A percentile compares a stretch with the other conserved stretches of the same genome.
phyloP scores from a whole-genome alignment of 2,329 filamentous ascomycete species.

The Monosporascus sp. region DNA sequence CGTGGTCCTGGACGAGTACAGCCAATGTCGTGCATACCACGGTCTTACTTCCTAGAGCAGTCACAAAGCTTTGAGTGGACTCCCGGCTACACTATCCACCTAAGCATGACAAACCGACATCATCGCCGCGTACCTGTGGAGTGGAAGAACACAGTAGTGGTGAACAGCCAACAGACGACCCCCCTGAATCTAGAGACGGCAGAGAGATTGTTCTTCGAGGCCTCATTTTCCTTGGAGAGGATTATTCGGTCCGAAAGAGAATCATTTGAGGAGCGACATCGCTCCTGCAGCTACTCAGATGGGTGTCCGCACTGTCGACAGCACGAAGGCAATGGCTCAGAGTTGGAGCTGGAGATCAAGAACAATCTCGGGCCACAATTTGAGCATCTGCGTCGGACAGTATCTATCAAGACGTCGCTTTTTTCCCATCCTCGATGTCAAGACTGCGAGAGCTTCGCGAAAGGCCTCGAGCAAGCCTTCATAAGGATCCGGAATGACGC shows the following conservation, averaged over 20 bases:
- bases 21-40: slow-evolving; percentile 42
- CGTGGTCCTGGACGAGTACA: slow-evolving; percentile 35
- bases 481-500: slow-evolving; percentile 32
- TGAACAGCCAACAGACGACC: slow-evolving; percentile 43
- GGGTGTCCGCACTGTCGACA: slow-evolving; percentile 34
- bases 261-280: slow-evolving; percentile 35
- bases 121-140: slow-evolving; percentile 27
- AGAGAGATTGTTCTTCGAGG: slow-evolving; percentile 43
- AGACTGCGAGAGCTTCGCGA: slow-evolving; percentile 41
- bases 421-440: slow-evolving; percentile 36
- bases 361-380: slow-evolving; percentile 48
- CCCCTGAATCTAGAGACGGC: slow-evolving; percentile 42
- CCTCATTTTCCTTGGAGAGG: slow-evolving; percentile 36
- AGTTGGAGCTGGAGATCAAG: slow-evolving; percentile 39
- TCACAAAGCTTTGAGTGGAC: slow-evolving; percentile 40
- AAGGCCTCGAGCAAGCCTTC: slow-evolving; percentile 33
- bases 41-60: slow-evolving; percentile 37
- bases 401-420: slow-evolving; percentile 39
- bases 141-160: slow-evolving; percentile 35
- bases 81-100: slow-evolving; percentile 45
- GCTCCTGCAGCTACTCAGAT: slow-evolving; percentile 29
- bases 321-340: slow-evolving; percentile 38
- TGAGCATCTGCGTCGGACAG: slow-evolving; percentile 36
- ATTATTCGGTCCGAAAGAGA: slow-evolving; percentile 36
- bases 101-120: slow-evolving; percentile 40